These are phyloP conservation scores for Paracoccidioides lutzii DNA, from an alignment of 2,329 filamentous ascomycete genomes.

Conservation along the genomic window DNA sequence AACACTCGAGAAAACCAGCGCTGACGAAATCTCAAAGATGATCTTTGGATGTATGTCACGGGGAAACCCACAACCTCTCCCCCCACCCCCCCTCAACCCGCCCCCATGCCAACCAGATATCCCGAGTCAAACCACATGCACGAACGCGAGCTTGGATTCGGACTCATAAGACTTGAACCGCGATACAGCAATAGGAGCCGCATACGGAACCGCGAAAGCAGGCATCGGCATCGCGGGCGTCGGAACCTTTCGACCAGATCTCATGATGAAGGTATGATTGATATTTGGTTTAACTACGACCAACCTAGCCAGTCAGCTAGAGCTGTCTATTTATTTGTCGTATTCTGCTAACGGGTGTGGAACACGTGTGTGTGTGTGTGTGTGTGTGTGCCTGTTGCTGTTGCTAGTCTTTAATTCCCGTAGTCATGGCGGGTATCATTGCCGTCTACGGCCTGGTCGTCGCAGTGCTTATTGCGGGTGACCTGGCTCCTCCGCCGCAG, in stretches of 20 bases:
- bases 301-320: no score
- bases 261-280: constrained; percentile 52
- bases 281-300: not conserved
- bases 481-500: constrained; percentile 59
- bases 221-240: constrained; percentile 56
- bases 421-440: constrained; percentile 96
- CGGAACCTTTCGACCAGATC: constrained; percentile 51
- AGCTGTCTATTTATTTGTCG: no score
- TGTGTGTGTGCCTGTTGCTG: no score
- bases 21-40: constrained; percentile 26
- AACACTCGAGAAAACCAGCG: not conserved
- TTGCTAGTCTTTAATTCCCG: constrained; percentile 36
- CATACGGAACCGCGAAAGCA: constrained; percentile 56
- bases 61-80: not conserved
- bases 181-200: constrained; percentile 46
- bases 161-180: not conserved
- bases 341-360: no score
- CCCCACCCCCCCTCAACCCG: not conserved
- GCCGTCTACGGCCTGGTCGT: constrained; percentile 97
- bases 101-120: not conserved
- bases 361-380: not conserved
- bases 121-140: constrained; percentile 1
- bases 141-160: not conserved
- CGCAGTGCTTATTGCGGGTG: constrained; percentile 85
- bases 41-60: constrained; percentile 38